Evolutionary conservation across 2,329 filamentous ascomycete genomes (phyloP), one percentile per base, ranked within the genome.

Genomic region (Cladorrhinum sp.): DNA sequence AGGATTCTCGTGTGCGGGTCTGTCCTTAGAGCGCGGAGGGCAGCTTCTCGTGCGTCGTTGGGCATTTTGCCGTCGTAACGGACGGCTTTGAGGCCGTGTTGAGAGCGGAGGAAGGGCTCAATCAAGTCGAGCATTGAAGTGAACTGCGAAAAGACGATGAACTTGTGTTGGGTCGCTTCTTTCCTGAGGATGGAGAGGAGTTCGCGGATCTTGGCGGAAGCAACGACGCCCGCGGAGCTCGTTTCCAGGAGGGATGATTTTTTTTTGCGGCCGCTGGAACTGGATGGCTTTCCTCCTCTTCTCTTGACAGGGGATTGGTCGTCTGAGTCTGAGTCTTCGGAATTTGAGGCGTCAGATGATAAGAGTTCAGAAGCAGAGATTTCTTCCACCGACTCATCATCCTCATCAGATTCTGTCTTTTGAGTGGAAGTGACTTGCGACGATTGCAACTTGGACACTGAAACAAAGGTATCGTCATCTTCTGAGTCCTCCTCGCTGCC

Each of bases 61-160:
- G 87, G 86, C 95, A 99, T 99, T 68, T 87, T 86, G 59, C 95
- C 95, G 72, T 99, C 95, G 75, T 99, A 99, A 58, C 95, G 90
- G 16, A 91, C 91, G 71, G 89, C 96, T 62, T 83, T 83, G 74
- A 96, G 88, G 13, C 86, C 85, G 0, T 65, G 59, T 13, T 89
- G 86, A 53, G 86, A 82, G 50, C 83, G 81, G 62, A 99, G 81
- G 75, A 98, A 97, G 1, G 95, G 95, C 72, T 98, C 92, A 64
- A 99, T 87, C 25, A 98, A 86, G 77, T 98, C 91, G 50, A 99
- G 86, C 95, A 99, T 99, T 0, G 92, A 95, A 0, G 95, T 99
- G 76, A 99, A 99, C 70, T 98, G 92, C 1, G 92, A 96, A 76
- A 99, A 99, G 65, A 99, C 92, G 69, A 99, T 99, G 72, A 96